phyloP scores from a whole-genome alignment of 2,329 filamentous ascomycete genomes.

The Blastomyces gilchristii region DNA sequence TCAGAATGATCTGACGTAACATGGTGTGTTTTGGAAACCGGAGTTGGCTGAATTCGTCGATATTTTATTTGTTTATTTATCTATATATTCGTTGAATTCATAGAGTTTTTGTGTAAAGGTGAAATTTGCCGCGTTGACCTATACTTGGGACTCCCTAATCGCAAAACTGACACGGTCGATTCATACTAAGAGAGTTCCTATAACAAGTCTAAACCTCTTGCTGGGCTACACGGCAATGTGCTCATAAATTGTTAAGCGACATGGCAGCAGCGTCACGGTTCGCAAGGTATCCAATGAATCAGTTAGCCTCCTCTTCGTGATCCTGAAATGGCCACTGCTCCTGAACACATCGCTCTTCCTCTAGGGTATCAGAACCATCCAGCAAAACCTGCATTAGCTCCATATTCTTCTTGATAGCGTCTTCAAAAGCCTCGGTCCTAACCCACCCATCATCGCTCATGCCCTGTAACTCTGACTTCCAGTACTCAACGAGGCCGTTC shows the following conservation, averaged over 20 bases:
- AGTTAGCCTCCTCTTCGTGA: constrained; percentile 10
- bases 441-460: constrained; percentile 8
- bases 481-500: constrained; percentile 18
- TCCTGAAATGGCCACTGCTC: constrained; percentile 12
- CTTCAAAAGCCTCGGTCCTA: constrained; percentile 9
- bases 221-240: not conserved
- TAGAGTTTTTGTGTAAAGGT: too few relatives aligned
- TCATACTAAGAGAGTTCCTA: not conserved
- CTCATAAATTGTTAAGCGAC: not conserved
- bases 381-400: constrained; percentile 10
- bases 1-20: not conserved
- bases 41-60: not conserved
- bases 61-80: not conserved
- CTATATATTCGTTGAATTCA: too few relatives aligned
- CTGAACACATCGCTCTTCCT: constrained; percentile 9
- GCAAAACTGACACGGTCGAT: not conserved
- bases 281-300: not conserved
- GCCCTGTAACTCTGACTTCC: constrained; percentile 7
- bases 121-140: too few relatives aligned
- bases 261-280: not conserved
- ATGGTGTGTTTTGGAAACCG: not conserved
- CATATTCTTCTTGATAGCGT: constrained; percentile 7
- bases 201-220: not conserved
- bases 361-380: constrained; percentile 8
- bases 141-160: not conserved